Base-by-base conservation (phyloP, 2,329 filamentous ascomycete genomes). In the Fusarium piperis region DNA sequence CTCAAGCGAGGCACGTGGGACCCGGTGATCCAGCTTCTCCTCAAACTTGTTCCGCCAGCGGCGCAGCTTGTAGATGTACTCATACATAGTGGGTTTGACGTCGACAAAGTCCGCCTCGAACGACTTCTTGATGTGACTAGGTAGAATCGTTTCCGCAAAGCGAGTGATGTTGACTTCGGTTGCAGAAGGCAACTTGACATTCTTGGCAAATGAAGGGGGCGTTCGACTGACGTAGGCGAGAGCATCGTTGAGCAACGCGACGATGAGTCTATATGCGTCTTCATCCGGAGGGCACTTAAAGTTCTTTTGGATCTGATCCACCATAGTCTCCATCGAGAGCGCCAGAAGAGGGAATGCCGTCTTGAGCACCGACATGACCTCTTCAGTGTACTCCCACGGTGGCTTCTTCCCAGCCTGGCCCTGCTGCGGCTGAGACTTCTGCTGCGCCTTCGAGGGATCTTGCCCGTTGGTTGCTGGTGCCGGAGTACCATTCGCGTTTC, bases 251-350 rank as follows among this genome's bases (percentile, higher is more conserved):
- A 99, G 89, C 12, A 99, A 85, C 3, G 96, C 97, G n/a, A 98
- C 95, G 73, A 99, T 99, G 16, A 99, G 87, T 56, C 96, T 90
- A 81, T 98, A 98, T 3, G 96, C 97, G 83, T 99, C 96, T 80
- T 99, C 96, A 77, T 99, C 96, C 0, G 95, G 95, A 15, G 95
- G 95, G 77, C 96, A 98, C 83, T 99, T 99, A 89, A 99, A 99
- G 82, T 98, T 93, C 86, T 98, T 98, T 81, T 96, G 93, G 65
- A 99, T 97, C 82, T 98, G 95, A 79, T 99, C 96, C 32, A 98
- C 95, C 94, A 98, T 99, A 0, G 95, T 97, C 84, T 99, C 96
- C 96, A 99, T 98, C 0, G 95, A 98, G 46, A 98, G 85, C 11
- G 97, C 96, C 75, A 99, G 88, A 18, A 99, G 87, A 26, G 96